A percentile compares a stretch with the other conserved stretches of the same genome.
These are phyloP conservation scores for Ganoderma meredithae DNA, from an alignment of 1,284 basidiomycete species.

Conservation along the genomic window DNA sequence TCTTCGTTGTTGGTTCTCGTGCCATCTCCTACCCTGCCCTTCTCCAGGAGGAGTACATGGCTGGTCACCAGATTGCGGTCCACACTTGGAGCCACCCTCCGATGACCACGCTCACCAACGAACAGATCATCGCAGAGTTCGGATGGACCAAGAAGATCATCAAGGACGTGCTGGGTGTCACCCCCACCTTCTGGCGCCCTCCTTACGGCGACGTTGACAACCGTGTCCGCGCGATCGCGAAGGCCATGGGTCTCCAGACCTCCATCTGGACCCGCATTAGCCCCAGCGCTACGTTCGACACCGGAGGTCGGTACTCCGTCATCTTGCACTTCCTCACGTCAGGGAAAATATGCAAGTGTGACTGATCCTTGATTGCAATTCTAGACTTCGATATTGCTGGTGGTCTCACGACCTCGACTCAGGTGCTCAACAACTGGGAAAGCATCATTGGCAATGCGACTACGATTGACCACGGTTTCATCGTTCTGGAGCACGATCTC, in stretches of 20 bases:
- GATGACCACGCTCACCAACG: slow-evolving; percentile 81
- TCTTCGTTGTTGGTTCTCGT: slow-evolving; percentile 89
- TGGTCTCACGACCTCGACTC: slow-evolving; percentile 62
- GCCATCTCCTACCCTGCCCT: slow-evolving; percentile 66
- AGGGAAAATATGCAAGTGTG: not conserved
- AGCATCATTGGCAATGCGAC: slow-evolving; percentile 64
- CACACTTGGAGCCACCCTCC: slow-evolving; percentile 75
- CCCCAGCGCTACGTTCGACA: slow-evolving; percentile 67
- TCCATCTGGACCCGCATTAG: slow-evolving; percentile 75
- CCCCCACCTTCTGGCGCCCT: slow-evolving; percentile 71
- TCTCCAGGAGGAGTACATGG: slow-evolving; percentile 77
- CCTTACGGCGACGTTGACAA: slow-evolving; percentile 79
- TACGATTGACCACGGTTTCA: slow-evolving; percentile 63
- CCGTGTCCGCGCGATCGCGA: slow-evolving; percentile 81
- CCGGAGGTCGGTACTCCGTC: slow-evolving; percentile 54
- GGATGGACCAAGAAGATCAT: slow-evolving; percentile 90
- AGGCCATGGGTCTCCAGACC: slow-evolving; percentile 71
- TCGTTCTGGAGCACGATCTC: slow-evolving; percentile 80
- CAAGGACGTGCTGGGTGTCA: slow-evolving; percentile 78
- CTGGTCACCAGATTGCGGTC: slow-evolving; percentile 72
- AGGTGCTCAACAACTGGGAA: slow-evolving; percentile 72
- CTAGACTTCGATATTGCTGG: slow-evolving; percentile 81
- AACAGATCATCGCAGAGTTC: slow-evolving; percentile 88
- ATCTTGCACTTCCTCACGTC: not conserved
- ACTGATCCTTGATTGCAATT: slow-evolving; percentile 5